Conservation (phyloP, 108 stramenopile genomes). For the Pseudonitzschia multistriata region DNA sequence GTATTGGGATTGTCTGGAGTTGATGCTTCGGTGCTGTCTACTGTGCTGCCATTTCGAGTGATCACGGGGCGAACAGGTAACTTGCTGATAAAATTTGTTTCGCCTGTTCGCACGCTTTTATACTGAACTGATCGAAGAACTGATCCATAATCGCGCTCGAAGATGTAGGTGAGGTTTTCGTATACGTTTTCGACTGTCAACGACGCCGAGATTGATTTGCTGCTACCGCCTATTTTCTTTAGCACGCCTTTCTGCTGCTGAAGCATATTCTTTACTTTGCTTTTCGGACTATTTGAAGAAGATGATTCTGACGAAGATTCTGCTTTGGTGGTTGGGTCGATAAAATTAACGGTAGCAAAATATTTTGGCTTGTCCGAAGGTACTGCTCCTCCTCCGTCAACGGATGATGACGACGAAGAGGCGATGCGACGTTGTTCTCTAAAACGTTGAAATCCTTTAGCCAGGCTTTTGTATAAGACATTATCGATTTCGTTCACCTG, state of each 20-base stretch:
- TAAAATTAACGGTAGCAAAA: slow-evolving; percentile 57
- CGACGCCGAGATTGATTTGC: neutral
- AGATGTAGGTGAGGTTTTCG: slow-evolving; percentile 43
- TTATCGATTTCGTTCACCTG: slow-evolving; percentile 26
- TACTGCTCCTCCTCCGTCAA: neutral
- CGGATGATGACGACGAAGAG: slow-evolving; percentile 8
- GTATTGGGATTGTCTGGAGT: slow-evolving; percentile 11
- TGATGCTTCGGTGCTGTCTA: neutral
- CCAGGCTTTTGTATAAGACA: slow-evolving; percentile 20
- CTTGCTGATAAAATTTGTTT: slow-evolving; percentile 34
- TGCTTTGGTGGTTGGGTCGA: slow-evolving; percentile 68
- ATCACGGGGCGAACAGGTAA: slow-evolving; percentile 51
- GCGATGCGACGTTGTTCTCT: slow-evolving; percentile 8
- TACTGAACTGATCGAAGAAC: slow-evolving; percentile 62
- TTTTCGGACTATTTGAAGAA: neutral
- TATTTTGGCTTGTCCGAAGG: slow-evolving; percentile 3
- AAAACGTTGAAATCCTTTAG: slow-evolving; percentile 21
- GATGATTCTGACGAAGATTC: slow-evolving; percentile 1
- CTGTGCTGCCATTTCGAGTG: slow-evolving; percentile 21
- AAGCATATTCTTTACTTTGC: slow-evolving; percentile 24
- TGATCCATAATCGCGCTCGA: slow-evolving; percentile 48
- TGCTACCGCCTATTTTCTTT: neutral
- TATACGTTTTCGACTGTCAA: slow-evolving; percentile 38
- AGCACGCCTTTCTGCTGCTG: slow-evolving; percentile 12
- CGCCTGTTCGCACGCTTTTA: slow-evolving; percentile 49